A percentile compares a stretch with the other conserved stretches of the same genome.
phyloP scores from a whole-genome alignment of 2,329 filamentous ascomycete species.

The Dryadomyces sulphureus region DNA sequence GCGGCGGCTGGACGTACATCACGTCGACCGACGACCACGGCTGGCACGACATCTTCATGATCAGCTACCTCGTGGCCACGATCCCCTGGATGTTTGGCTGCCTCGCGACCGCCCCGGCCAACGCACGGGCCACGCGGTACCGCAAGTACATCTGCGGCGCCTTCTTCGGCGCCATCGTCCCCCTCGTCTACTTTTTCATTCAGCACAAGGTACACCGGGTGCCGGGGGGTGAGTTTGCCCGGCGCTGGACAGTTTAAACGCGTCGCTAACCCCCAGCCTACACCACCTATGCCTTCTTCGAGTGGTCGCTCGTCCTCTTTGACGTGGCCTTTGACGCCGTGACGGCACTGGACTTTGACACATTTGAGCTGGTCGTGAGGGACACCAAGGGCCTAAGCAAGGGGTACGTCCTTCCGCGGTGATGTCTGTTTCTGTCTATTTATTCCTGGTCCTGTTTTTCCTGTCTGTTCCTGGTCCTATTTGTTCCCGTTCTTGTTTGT shows the following conservation, averaged over 20 bases:
- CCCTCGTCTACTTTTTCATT: conserved; percentile 92
- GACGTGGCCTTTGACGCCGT: conserved; percentile 95
- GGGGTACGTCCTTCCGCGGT: conserved; percentile 66
- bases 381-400: conserved; percentile 83
- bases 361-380: conserved; percentile 75
- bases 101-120: conserved; percentile 72
- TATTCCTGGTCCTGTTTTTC: neutral
- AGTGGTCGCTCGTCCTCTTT: conserved; percentile 88
- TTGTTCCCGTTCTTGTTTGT: neutral
- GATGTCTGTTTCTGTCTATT: neutral
- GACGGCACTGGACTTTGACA: conserved; percentile 79
- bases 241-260: neutral
- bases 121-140: conserved; percentile 70
- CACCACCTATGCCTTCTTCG: conserved; percentile 94
- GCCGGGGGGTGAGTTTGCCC: conserved; percentile 54
- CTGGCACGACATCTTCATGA: conserved; percentile 99
- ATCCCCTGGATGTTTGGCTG: conserved; percentile 92
- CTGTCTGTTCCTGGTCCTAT: neutral
- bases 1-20: conserved; percentile 95
- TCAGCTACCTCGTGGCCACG: conserved; percentile 87
- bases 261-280: conserved; percentile 72
- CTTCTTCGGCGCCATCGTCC: conserved; percentile 85
- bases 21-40: conserved; percentile 97
- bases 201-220: conserved; percentile 96
- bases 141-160: conserved; percentile 68